These are phyloP conservation scores for Hypericum androsaemum DNA, from an alignment of 345 rosid genomes.

Conservation along the genomic window DNA sequence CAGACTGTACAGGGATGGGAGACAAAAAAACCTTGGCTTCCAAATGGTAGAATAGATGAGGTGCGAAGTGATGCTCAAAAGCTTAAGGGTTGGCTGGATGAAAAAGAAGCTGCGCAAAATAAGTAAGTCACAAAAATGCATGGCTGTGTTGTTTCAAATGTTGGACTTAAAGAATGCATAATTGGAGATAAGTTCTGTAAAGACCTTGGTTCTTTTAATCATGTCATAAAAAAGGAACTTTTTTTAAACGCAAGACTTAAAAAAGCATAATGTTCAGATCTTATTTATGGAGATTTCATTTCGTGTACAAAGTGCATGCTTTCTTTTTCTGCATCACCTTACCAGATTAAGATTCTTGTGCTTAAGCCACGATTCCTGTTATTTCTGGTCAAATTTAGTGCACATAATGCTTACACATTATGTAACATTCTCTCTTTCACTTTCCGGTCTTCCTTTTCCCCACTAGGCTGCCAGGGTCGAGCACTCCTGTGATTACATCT, in stretches of 20 bases:
- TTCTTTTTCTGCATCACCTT: too few relatives aligned
- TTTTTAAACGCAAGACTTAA: too few relatives aligned
- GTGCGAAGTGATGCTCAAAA: slow-evolving; percentile 54
- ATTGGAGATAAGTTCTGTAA: not conserved
- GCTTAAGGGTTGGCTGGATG: slow-evolving; percentile 71
- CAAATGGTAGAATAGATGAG: slow-evolving; percentile 65
- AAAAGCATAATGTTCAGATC: too few relatives aligned
- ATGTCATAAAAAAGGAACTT: too few relatives aligned
- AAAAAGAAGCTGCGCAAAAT: slow-evolving; percentile 70
- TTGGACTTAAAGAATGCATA: not conserved
- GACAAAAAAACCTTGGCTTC: slow-evolving; percentile 79
- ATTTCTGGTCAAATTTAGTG: too few relatives aligned
- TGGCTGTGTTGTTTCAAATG: not conserved
- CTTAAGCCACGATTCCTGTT: too few relatives aligned
- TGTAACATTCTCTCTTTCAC: not conserved
- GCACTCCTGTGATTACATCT: slow-evolving; percentile 63
- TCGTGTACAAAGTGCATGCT: too few relatives aligned
- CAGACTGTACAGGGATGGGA: slow-evolving; percentile 70
- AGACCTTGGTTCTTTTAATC: not conserved
- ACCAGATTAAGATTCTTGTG: too few relatives aligned
- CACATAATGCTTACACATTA: not conserved
- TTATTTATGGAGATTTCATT: too few relatives aligned
- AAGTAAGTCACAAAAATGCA: slow-evolving; percentile 35
- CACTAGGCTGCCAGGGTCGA: slow-evolving; percentile 42
- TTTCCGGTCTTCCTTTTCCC: not conserved